These are phyloP conservation scores for Pterocarpus macrocarpus DNA, from an alignment of 306 rosid species.

Conservation along the genomic window DNA sequence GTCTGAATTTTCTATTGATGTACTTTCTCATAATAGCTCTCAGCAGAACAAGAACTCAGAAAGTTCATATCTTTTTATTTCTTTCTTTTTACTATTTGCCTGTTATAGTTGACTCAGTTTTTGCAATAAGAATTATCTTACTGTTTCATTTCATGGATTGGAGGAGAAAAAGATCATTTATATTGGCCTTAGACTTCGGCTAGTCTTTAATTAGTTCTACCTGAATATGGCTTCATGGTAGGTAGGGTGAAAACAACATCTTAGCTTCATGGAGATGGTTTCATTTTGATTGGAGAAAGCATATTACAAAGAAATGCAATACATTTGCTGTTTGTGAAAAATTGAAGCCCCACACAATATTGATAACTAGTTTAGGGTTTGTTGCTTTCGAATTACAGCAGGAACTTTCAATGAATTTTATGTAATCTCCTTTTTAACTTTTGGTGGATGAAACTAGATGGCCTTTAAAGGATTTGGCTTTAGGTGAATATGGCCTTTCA, in stretches of 20 bases:
- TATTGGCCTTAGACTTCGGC: neutral
- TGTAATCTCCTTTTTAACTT: neutral
- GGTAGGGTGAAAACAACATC: neutral
- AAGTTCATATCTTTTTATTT: neutral
- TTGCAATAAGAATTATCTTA: neutral
- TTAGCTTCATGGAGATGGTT: neutral
- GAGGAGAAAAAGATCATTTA: conserved; percentile 20
- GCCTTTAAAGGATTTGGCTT: conserved; percentile 11
- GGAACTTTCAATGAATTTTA: neutral
- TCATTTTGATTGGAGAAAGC: conserved; percentile 26
- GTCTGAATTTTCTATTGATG: neutral
- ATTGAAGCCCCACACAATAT: neutral
- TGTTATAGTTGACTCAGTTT: conserved; percentile 17
- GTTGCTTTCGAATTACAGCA: conserved; percentile 3
- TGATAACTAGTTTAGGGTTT: neutral
- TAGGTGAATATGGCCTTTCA: conserved; percentile 3
- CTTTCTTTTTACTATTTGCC: neutral
- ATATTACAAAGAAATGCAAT: conserved; percentile 2
- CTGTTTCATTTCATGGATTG: conserved; percentile 32
- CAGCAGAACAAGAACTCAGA: neutral
- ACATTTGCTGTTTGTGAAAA: conserved; percentile 1
- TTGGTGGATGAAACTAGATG: conserved; percentile 27
- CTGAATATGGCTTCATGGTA: conserved; percentile 4
- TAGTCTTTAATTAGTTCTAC: conserved; percentile 8
- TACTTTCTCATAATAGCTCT: neutral